Base-by-base conservation (phyloP, 495 filamentous ascomycete genomes). In the Echria macrotheca region DNA sequence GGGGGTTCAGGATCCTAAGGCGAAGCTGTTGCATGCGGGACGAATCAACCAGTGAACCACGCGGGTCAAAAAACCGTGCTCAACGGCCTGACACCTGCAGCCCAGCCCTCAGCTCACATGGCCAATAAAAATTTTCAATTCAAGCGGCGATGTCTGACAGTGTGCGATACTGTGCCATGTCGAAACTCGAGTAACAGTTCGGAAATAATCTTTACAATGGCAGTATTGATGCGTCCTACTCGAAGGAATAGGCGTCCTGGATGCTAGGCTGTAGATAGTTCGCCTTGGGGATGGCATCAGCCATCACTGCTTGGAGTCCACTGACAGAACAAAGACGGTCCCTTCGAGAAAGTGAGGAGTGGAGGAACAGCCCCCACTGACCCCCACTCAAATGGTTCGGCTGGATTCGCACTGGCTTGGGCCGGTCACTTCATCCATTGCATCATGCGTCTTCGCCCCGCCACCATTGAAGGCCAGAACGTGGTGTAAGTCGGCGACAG, bases 51-150 rank as follows among this genome's bases (percentile, higher is more conserved):
- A 12, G 43, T 44, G 24, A 49, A 44, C 49, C 56, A 53, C 39
- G 41, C 46, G 47, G 47, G 31, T 50, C 29, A 44, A 37, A 36
- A 32, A 39, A 21, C 29, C 18, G 15, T 36, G 45, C 37, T 43
- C 14, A 33, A 35, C 39, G 39, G 26, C 51, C 33, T 22, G 33
- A 38, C 15, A 33, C 12, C 43, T 31, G 47, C 50, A 50, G 45
- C 19, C 44, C 18, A 7, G 33, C 6, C 18, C 44, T 46, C 44
- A 55, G 57, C 52, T 60, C 59, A 62, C 61, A 64, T 60, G 63
- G 52, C 49, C 44, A 56, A 44, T 55, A 37, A 55, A 54, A 52
- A 44, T 57, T 57, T 58, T 49, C 29, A 45, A 14, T 40, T 29
- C 37, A 33, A 36, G 58, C 23, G 54, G 59, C 61, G 49, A 56